phyloP scores from a whole-genome alignment of 257 asterid genomes.

The Eustoma russellianum region DNA sequence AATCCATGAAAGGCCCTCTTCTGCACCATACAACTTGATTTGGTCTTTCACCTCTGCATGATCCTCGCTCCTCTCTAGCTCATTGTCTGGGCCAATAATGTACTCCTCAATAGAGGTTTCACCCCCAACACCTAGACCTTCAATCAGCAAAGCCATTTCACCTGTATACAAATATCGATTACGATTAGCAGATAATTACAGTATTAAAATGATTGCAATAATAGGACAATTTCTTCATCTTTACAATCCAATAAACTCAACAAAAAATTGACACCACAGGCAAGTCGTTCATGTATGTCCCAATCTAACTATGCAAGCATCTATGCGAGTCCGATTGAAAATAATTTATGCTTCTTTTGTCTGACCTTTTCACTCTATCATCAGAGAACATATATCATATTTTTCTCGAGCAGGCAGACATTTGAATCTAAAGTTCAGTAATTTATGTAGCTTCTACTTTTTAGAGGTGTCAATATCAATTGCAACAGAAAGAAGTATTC shows the following conservation, averaged over 20 bases:
- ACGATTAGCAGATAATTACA: no score
- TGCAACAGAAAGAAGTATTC: no score
- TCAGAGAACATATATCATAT: no score
- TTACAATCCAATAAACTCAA: not conserved
- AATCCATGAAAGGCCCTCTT: conserved; percentile 40
- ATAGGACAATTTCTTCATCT: not conserved
- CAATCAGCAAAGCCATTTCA: conserved; percentile 67
- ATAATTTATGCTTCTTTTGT: not conserved
- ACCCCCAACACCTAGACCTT: conserved; percentile 59
- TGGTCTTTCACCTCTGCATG: conserved; percentile 31
- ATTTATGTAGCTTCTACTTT: no score
- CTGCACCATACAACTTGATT: conserved; percentile 33
- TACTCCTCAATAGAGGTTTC: conserved; percentile 52
- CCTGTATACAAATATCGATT: conserved; percentile 23
- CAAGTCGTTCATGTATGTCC: not conserved
- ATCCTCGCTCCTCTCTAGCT: conserved; percentile 4
- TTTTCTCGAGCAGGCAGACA: no score
- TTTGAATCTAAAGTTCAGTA: no score
- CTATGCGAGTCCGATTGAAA: not conserved
- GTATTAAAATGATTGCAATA: not conserved
- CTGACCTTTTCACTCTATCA: no score
- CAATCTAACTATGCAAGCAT: no score
- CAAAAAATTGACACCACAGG: no score
- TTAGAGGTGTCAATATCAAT: no score
- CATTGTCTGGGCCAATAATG: conserved; percentile 40